phyloP scores from a whole-genome alignment of 2,329 filamentous ascomycete species.

The Rhynchosporium secalis region DNA sequence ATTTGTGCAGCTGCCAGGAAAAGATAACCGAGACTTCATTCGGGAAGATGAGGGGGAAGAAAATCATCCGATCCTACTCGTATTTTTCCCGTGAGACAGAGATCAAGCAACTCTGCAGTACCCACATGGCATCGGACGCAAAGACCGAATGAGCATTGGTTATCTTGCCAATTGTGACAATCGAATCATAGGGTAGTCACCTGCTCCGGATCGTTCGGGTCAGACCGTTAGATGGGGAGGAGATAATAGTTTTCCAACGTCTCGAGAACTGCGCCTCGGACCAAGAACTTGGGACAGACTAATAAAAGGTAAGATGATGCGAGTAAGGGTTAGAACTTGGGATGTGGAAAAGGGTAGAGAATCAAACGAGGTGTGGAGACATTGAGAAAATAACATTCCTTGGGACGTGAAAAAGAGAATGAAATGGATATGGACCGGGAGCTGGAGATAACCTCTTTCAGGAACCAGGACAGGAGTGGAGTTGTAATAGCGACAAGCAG shows the following conservation, averaged over 20 bases:
- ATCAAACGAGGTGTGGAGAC: no score
- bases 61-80: background rate
- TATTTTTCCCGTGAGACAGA: background rate
- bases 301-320: background rate
- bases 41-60: background rate
- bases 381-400: no score
- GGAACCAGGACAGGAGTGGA: no score
- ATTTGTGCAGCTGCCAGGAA: background rate
- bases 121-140: background rate
- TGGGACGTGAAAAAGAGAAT: no score
- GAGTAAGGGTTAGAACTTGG: background rate
- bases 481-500: no score
- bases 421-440: no score
- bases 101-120: background rate
- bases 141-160: background rate
- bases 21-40: background rate
- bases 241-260: background rate
- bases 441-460: no score
- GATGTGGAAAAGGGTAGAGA: no score
- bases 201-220: no score
- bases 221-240: no score
- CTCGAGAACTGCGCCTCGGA: constrained; percentile 10
- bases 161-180: no score
- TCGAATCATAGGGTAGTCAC: no score
- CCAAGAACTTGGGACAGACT: constrained; percentile 3